A percentile compares a stretch with the other conserved stretches of the same genome.
These are phyloP conservation scores for Coemansia erecta DNA, from an alignment of 192 early-diverging fungal species.

Conservation along the genomic window DNA sequence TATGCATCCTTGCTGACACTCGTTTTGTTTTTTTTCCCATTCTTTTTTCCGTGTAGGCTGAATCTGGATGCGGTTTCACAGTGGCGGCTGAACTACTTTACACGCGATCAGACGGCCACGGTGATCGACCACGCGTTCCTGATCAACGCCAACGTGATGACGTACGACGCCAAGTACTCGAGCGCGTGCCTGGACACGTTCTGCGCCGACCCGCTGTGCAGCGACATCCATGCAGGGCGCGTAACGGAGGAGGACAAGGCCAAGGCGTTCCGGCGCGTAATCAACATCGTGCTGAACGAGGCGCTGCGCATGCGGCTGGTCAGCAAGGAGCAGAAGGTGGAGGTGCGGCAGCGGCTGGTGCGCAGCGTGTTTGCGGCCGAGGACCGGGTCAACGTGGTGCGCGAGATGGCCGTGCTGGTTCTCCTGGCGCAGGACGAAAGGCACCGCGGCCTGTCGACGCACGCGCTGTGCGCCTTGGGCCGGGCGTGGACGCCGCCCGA, in stretches of 20 bases:
- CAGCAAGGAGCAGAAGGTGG: slow-evolving; percentile 48
- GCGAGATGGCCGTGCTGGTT: slow-evolving; percentile 43
- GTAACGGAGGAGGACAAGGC: slow-evolving; percentile 50
- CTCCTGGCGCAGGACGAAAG: slow-evolving; percentile 49
- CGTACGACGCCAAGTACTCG: slow-evolving; percentile 44
- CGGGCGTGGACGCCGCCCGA: slow-evolving; percentile 37
- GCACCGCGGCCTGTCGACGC: slow-evolving; percentile 29
- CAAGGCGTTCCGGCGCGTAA: slow-evolving; percentile 48
- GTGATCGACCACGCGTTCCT: slow-evolving; percentile 52
- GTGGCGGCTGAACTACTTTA: slow-evolving; percentile 53
- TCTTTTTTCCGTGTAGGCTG: slow-evolving; percentile 17
- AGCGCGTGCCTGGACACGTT: slow-evolving; percentile 39
- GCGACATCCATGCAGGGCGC: slow-evolving; percentile 47
- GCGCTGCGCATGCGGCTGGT: slow-evolving; percentile 48
- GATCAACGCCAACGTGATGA: slow-evolving; percentile 52
- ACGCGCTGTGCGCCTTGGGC: slow-evolving; percentile 40
- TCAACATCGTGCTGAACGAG: slow-evolving; percentile 55
- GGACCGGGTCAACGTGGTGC: slow-evolving; percentile 44
- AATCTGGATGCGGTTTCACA: slow-evolving; percentile 54
- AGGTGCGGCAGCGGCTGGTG: slow-evolving; percentile 43
- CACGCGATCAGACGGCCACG: slow-evolving; percentile 44
- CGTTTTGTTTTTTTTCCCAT: neutral
- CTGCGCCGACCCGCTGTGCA: slow-evolving; percentile 54
- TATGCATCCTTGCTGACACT: too few relatives aligned
- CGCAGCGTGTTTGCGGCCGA: slow-evolving; percentile 36